Percentiles rank a stretch among this genome's conserved stretches.
Conservation (phyloP, 805 yeast species). For the Candida arabinofermentans region DNA sequence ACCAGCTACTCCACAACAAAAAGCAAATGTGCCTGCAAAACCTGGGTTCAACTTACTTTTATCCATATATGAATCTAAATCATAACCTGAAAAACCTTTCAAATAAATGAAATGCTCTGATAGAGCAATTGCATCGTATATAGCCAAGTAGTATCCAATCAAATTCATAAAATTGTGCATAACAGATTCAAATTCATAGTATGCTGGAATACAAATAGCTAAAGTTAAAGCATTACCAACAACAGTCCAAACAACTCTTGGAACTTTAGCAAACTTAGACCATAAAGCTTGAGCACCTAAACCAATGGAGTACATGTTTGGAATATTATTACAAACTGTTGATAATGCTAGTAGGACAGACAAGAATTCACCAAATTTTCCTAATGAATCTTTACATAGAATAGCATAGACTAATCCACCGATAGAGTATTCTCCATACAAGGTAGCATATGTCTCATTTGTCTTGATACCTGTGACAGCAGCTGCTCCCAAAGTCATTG, state of each 20-base stretch:
- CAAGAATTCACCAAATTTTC: constrained; percentile 87
- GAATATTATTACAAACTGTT: constrained; percentile 87
- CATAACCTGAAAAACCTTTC: constrained; percentile 57
- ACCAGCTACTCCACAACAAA: constrained; percentile 82
- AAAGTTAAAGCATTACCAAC: constrained; percentile 70
- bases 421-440: constrained; percentile 50
- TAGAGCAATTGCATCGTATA: constrained; percentile 71
- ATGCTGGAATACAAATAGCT: constrained; percentile 88
- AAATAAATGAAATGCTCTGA: constrained; percentile 82
- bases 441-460: constrained; percentile 40
- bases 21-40: constrained; percentile 69
- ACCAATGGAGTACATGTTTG: constrained; percentile 90
- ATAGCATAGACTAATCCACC: constrained; percentile 85
- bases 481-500: constrained; percentile 84
- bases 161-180: constrained; percentile 87
- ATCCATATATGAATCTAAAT: constrained; percentile 58
- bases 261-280: constrained; percentile 68
- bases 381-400: constrained; percentile 73
- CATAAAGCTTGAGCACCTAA: constrained; percentile 83
- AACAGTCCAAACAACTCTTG: constrained; percentile 81
- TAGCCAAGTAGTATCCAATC: constrained; percentile 87
- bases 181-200: constrained; percentile 64
- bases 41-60: constrained; percentile 66
- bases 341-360: constrained; percentile 84
- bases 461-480: constrained; percentile 63